These are phyloP conservation scores for Ilyonectria destructans DNA, from an alignment of 2,329 filamentous ascomycete species.

Conservation along the genomic window DNA sequence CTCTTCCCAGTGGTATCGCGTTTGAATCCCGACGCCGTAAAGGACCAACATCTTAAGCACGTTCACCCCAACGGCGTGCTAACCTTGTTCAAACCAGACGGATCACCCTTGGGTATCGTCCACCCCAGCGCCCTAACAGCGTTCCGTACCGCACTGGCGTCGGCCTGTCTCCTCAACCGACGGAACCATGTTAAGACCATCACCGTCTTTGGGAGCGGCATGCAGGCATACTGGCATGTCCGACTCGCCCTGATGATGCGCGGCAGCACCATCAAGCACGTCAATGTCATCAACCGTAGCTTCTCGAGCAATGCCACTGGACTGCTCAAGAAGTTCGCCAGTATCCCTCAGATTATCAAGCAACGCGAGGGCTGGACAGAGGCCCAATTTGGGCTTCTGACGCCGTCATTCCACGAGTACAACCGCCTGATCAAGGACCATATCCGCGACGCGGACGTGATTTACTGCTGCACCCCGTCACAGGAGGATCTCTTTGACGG, in stretches of 20 bases:
- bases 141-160: constrained; percentile 84
- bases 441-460: constrained; percentile 81
- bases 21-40: constrained; percentile 58
- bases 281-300: constrained; percentile 87
- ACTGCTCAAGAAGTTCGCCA: constrained; percentile 66
- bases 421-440: constrained; percentile 78
- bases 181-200: constrained; percentile 82
- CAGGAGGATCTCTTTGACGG: constrained; percentile 82
- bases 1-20: constrained; percentile 74
- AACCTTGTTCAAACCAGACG: constrained; percentile 77
- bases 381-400: constrained; percentile 79
- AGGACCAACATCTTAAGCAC: constrained; percentile 50
- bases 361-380: constrained; percentile 74
- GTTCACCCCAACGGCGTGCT: constrained; percentile 76
- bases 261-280: constrained; percentile 79
- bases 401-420: constrained; percentile 80
- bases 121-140: constrained; percentile 84
- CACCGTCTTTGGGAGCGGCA: constrained; percentile 89
- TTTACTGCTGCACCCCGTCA: constrained; percentile 92
- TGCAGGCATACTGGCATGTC: constrained; percentile 96
- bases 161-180: constrained; percentile 75
- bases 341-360: constrained; percentile 62
- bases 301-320: constrained; percentile 73
- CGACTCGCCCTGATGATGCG: constrained; percentile 85
- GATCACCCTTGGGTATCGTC: constrained; percentile 77